Evolutionary conservation across 306 rosid genomes (phyloP).

Genomic region (Castanea crenata): DNA sequence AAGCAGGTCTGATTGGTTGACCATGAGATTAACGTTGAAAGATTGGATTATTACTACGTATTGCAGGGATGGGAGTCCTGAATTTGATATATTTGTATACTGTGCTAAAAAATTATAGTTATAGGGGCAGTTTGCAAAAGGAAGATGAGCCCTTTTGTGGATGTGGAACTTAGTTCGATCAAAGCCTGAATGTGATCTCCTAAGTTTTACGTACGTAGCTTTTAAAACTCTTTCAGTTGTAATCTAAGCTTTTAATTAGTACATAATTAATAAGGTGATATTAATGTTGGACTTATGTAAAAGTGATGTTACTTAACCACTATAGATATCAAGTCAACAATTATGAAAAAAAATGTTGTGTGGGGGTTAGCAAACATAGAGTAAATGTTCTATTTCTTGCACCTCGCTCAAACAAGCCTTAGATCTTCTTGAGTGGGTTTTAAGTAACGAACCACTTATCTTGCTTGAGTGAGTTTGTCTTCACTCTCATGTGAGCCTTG

Average conservation of each 20-base stretch:
- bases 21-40: slow-evolving; percentile 60
- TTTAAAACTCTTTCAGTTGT: not conserved
- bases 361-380: too few relatives aligned
- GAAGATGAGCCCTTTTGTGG: slow-evolving; percentile 22
- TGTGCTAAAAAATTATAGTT: slow-evolving; percentile 48
- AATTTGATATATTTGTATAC: slow-evolving; percentile 55
- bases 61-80: slow-evolving; percentile 45
- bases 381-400: too few relatives aligned
- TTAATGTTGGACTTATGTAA: too few relatives aligned
- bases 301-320: too few relatives aligned
- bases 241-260: not conserved
- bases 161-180: slow-evolving; percentile 37
- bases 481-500: too few relatives aligned
- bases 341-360: too few relatives aligned
- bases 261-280: too few relatives aligned
- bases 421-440: too few relatives aligned
- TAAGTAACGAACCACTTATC: too few relatives aligned
- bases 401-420: too few relatives aligned
- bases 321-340: too few relatives aligned
- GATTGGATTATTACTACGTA: slow-evolving; percentile 65
- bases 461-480: too few relatives aligned
- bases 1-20: slow-evolving; percentile 56
- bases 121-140: slow-evolving; percentile 35
- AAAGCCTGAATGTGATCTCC: slow-evolving; percentile 9
- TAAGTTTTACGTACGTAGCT: not conserved